Percentiles rank a stretch among this genome's conserved stretches.
These are phyloP conservation scores for Alternaria angustiovoidea DNA, from an alignment of 2,329 filamentous ascomycete species.

Conservation along the genomic window DNA sequence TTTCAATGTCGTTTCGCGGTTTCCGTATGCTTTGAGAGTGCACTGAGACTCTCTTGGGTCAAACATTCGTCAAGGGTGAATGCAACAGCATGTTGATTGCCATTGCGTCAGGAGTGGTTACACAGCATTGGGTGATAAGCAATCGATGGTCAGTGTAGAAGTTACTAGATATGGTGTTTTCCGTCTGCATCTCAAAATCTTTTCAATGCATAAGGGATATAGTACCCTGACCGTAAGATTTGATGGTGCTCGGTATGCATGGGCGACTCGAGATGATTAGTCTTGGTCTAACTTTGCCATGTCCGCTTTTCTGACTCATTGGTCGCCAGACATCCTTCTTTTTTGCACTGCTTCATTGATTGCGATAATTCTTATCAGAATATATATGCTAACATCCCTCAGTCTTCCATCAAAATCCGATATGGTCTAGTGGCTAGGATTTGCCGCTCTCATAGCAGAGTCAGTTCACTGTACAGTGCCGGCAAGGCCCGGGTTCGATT, in stretches of 20 bases:
- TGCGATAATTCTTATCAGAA: too few relatives aligned
- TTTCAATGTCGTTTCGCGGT: not conserved
- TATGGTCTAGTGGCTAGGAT: slow-evolving; percentile 47
- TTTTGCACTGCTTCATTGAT: not conserved
- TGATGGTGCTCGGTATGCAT: not conserved
- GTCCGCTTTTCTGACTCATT: not conserved
- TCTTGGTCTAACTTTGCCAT: not conserved
- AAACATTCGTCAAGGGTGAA: not conserved
- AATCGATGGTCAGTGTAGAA: too few relatives aligned
- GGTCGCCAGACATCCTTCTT: not conserved
- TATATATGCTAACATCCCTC: too few relatives aligned
- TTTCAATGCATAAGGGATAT: not conserved
- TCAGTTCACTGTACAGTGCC: slow-evolving; percentile 33
- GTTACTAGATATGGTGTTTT: too few relatives aligned
- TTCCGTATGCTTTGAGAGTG: not conserved
- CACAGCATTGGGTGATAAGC: too few relatives aligned
- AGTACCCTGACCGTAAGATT: not conserved
- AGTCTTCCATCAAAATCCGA: slow-evolving; percentile 16
- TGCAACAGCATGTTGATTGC: not conserved
- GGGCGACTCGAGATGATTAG: not conserved
- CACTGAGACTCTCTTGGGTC: not conserved
- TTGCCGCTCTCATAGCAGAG: slow-evolving; percentile 45
- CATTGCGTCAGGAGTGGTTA: too few relatives aligned
- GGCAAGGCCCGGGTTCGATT: slow-evolving; percentile 49
- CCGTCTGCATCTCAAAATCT: not conserved